Conservation (phyloP, 768 basidiomycete genomes). For the Tulasnella sp. region DNA sequence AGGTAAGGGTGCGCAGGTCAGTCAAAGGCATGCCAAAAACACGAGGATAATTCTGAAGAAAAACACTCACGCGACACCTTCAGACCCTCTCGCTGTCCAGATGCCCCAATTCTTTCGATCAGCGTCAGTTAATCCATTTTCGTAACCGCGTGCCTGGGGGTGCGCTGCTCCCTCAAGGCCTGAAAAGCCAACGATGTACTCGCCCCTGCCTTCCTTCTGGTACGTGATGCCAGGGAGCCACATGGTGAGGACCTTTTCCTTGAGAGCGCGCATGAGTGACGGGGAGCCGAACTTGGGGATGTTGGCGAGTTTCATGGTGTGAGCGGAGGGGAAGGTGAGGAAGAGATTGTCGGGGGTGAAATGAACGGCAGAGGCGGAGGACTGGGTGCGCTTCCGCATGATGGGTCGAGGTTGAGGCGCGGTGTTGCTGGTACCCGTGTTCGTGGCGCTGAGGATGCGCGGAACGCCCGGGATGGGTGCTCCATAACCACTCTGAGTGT, state of each 20-base stretch:
- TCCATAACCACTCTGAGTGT: slow-evolving; percentile 16
- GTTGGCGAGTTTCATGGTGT: slow-evolving; percentile 24
- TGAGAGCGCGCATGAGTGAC: slow-evolving; percentile 22
- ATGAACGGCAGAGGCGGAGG: slow-evolving; percentile 16
- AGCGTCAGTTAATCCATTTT: slow-evolving; percentile 19
- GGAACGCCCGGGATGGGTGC: slow-evolving; percentile 20
- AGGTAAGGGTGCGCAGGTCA: neutral
- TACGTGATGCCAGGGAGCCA: slow-evolving; percentile 23
- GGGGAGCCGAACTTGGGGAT: slow-evolving; percentile 19
- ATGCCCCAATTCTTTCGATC: slow-evolving; percentile 26
- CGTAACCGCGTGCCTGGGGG: slow-evolving; percentile 9
- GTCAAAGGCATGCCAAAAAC: slow-evolving; percentile 6
- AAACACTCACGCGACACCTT: slow-evolving; percentile 26
- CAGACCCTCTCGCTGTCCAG: slow-evolving; percentile 25
- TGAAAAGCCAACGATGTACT: slow-evolving; percentile 23
- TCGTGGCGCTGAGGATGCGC: slow-evolving; percentile 20
- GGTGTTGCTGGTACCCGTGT: slow-evolving; percentile 11
- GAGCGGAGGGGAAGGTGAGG: slow-evolving; percentile 22
- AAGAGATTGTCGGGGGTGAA: slow-evolving; percentile 25
- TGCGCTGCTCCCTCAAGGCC: slow-evolving; percentile 20
- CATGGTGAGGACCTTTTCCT: slow-evolving; percentile 26
- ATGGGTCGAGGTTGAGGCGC: slow-evolving; percentile 14
- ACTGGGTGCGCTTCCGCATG: slow-evolving; percentile 22
- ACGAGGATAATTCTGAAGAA: neutral
- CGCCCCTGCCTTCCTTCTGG: slow-evolving; percentile 27